phyloP scores from a whole-genome alignment of 768 basidiomycete genomes.

The Arthromyces matolae region DNA sequence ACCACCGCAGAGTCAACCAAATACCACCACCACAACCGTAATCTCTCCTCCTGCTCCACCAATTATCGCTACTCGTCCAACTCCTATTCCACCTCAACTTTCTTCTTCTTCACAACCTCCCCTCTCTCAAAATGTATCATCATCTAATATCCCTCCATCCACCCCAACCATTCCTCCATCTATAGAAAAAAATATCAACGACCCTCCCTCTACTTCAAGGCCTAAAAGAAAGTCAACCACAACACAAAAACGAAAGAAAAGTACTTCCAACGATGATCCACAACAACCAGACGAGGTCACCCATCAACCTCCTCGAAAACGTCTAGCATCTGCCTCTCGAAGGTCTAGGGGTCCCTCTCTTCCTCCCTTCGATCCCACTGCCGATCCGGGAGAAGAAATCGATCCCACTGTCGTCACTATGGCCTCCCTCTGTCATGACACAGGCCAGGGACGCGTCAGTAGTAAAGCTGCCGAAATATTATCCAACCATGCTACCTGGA shows the following conservation, averaged over 20 bases:
- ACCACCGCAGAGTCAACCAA: too few relatives aligned
- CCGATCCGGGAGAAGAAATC: constrained; percentile 69
- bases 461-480: constrained; percentile 72
- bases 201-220: background rate
- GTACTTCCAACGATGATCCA: constrained; percentile 7
- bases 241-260: constrained; percentile 19
- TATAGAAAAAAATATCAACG: background rate
- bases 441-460: constrained; percentile 74
- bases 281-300: constrained; percentile 17
- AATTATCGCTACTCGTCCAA: too few relatives aligned
- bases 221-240: constrained; percentile 6
- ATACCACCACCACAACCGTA: too few relatives aligned
- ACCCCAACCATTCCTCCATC: background rate
- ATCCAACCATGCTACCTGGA: constrained; percentile 70
- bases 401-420: constrained; percentile 85
- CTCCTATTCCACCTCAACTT: too few relatives aligned
- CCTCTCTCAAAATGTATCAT: background rate
- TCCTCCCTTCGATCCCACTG: constrained; percentile 54
- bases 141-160: too few relatives aligned
- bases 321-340: constrained; percentile 30
- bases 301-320: constrained; percentile 14
- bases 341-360: constrained; percentile 46
- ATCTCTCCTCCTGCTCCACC: too few relatives aligned
- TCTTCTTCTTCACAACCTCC: background rate
- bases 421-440: constrained; percentile 75